These are phyloP conservation scores for Mesembryanthemum crystallinum DNA, from an alignment of 148 eudicot genomes.

Conservation along the genomic window DNA sequence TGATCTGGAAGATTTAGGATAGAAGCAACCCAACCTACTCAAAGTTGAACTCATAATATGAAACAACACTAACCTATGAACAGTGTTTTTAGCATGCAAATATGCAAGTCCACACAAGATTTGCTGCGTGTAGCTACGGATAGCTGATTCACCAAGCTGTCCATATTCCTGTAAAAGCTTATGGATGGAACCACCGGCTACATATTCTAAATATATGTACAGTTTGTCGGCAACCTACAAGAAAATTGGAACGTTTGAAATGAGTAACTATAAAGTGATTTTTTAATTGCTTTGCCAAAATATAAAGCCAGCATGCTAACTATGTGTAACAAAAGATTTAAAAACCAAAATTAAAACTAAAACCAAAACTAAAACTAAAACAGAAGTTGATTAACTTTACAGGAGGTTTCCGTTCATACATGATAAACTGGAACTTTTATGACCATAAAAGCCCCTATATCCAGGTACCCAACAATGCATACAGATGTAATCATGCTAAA, in stretches of 20 bases:
- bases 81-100: constrained; percentile 55
- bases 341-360: neutral
- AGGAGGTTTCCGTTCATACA: neutral
- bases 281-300: neutral
- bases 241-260: neutral
- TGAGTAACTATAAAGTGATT: neutral
- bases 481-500: neutral
- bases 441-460: neutral
- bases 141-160: constrained; percentile 51
- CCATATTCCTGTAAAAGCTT: constrained; percentile 70
- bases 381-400: neutral
- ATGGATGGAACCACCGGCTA: constrained; percentile 71
- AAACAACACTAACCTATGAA: constrained; percentile 48
- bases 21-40: neutral
- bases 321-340: neutral
- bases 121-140: constrained; percentile 58
- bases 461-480: neutral
- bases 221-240: constrained; percentile 51
- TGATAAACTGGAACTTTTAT: neutral
- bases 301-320: neutral
- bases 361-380: too few relatives aligned
- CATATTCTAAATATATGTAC: constrained; percentile 58
- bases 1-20: neutral
- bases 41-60: constrained; percentile 2
- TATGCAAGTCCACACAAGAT: constrained; percentile 60